A percentile compares a stretch with the other conserved stretches of the same genome.
phyloP scores from a whole-genome alignment of 2,329 filamentous ascomycete genomes.

The Dothidotthia symphoricarpi region DNA sequence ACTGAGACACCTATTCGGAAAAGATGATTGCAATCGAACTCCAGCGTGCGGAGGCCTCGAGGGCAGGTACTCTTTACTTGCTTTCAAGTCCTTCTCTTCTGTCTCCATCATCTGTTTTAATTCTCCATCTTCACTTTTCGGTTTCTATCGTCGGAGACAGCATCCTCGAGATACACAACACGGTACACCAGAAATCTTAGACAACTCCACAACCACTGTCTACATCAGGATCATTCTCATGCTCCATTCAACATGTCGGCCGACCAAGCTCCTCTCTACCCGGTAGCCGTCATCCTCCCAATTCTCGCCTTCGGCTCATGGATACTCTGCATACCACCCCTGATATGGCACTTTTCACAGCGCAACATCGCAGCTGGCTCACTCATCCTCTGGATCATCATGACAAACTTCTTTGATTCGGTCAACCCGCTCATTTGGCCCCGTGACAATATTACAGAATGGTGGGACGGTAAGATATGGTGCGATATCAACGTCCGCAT shows the following conservation, averaged over 20 bases:
- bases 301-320: slow-evolving; percentile 52
- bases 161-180: too few relatives aligned
- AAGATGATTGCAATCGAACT: neutral
- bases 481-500: slow-evolving; percentile 66
- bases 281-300: slow-evolving; percentile 47
- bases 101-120: neutral
- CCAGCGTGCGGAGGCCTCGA: neutral
- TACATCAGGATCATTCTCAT: too few relatives aligned
- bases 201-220: too few relatives aligned
- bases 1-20: slow-evolving; percentile 17
- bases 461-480: slow-evolving; percentile 59
- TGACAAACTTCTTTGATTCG: slow-evolving; percentile 59
- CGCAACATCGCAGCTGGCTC: slow-evolving; percentile 60
- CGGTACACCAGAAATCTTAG: too few relatives aligned
- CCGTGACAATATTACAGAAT: slow-evolving; percentile 53
- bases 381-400: slow-evolving; percentile 56
- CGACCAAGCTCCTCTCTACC: too few relatives aligned
- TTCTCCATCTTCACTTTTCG: neutral
- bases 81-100: slow-evolving; percentile 1
- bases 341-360: slow-evolving; percentile 60
- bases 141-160: too few relatives aligned
- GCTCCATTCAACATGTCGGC: too few relatives aligned
- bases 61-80: too few relatives aligned
- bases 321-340: slow-evolving; percentile 55
- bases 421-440: slow-evolving; percentile 66